Evolutionary conservation across 176 grass and related monocot genomes (phyloP), one percentile per base, ranked within the genome.

Genomic region (Ampelocalamus luodianensis): DNA sequence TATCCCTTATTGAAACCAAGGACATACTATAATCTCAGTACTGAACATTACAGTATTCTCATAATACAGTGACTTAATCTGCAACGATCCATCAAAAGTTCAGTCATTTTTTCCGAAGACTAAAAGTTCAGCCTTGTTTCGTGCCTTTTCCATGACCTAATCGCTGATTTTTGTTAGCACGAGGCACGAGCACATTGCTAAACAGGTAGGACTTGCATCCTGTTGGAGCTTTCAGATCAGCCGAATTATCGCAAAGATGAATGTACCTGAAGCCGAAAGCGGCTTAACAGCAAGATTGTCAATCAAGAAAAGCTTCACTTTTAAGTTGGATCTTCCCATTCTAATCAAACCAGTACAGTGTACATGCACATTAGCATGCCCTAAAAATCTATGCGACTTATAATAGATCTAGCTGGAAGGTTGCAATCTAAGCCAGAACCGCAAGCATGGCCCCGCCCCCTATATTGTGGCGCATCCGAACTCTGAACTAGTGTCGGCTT

Each of bases 391-490:
- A 16, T 6, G 22, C 37, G 48, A 18, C 42, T 38, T 15, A 50
- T n/a, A 20, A 72, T 79, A 22, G 42, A 71, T 62, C 14, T 37
- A 22, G 43, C 23, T 72, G n/a, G 34, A 48, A 80, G n/a, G 56
- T 73, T 64, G 68, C 85, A 22, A 34, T 86, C 77, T 22, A 51
- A 38, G 10, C 18, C 15, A 63, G 44, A 51, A 73, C 43, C 67
- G 4, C 27, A 76, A 55, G 32, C 73, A 40, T 11, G 50, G 37
- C 14, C 8, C 29, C 29, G 29, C 1, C 29, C 54, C 10, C 20
- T 23, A 40, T 49, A 50, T 13, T 51, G 37, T 66, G 78, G 59
- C n/a, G 44, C 43, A 37, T 38, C 24, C 24, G 81, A 65, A 39
- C 2, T 39, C 70, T 51, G 58, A 63, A 50, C 70, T 17, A 7